phyloP scores from a whole-genome alignment of 176 grass and related monocot genomes.

The Saccharum spontaneum region DNA sequence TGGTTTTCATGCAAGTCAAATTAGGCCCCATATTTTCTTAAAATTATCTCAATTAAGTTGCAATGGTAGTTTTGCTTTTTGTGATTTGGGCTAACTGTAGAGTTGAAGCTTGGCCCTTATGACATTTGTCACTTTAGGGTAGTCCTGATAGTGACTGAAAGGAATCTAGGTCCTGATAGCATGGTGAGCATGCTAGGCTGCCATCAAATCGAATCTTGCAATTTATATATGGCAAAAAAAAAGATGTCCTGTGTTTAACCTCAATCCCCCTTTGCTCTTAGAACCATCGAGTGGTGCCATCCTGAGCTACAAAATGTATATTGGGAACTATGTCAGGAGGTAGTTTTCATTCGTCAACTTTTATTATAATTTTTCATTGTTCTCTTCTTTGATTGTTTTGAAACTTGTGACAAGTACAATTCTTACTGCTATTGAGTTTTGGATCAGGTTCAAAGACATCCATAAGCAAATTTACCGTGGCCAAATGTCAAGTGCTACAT shows the following conservation, averaged over 20 bases:
- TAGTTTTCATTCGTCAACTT: background rate
- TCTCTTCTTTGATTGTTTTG: background rate
- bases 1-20: constrained; percentile 11
- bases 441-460: background rate
- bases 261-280: background rate
- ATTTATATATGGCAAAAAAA: background rate
- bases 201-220: background rate
- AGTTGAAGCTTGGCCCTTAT: background rate
- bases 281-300: constrained; percentile 21
- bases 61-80: background rate
- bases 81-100: background rate
- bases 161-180: background rate
- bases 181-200: constrained; percentile 1
- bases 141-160: background rate
- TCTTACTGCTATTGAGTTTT: constrained; percentile 2
- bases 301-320: background rate
- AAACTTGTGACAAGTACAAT: background rate
- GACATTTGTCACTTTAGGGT: background rate
- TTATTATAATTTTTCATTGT: constrained; percentile 7
- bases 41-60: background rate
- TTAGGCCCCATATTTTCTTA: constrained; percentile 6
- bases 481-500: constrained; percentile 18
- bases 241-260: background rate
- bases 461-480: background rate
- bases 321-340: background rate